Percentiles rank a stretch among this genome's conserved stretches.
phyloP scores from a whole-genome alignment of 805 yeast species.

The Blastobotrys muscicola region DNA sequence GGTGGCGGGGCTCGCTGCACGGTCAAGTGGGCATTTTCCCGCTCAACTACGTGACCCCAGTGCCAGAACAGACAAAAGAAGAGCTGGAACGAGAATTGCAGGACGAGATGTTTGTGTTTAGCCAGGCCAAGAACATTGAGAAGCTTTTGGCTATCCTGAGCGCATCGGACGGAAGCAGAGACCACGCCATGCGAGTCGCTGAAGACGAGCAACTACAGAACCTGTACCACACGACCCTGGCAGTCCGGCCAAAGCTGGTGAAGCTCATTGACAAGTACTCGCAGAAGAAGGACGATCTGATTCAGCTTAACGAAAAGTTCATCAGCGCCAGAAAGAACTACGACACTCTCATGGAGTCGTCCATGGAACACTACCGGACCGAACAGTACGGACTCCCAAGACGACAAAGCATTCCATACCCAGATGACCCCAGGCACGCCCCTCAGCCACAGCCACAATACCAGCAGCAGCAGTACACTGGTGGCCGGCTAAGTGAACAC shows the following conservation, averaged over 20 bases:
- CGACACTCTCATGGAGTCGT: slow-evolving; percentile 57
- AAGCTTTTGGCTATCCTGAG: slow-evolving; percentile 49
- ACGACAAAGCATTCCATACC: too few species aligned
- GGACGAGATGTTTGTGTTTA: slow-evolving; percentile 45
- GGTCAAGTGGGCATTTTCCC: slow-evolving; percentile 89
- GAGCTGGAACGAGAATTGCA: slow-evolving; percentile 45
- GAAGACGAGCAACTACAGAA: slow-evolving; percentile 61
- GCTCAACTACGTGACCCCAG: slow-evolving; percentile 76
- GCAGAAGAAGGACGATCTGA: slow-evolving; percentile 65
- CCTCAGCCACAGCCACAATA: slow-evolving; percentile 3
- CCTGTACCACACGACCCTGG: slow-evolving; percentile 61
- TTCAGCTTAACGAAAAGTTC: slow-evolving; percentile 60
- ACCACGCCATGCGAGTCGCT: slow-evolving; percentile 30
- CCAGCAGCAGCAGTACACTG: not conserved
- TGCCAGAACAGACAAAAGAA: slow-evolving; percentile 53
- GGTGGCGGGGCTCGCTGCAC: slow-evolving; percentile 87
- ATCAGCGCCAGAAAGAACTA: slow-evolving; percentile 59
- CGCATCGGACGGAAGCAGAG: slow-evolving; percentile 26
- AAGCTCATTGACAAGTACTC: slow-evolving; percentile 70
- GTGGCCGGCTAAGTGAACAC: not conserved
- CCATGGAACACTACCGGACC: slow-evolving; percentile 19
- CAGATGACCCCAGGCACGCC: not conserved
- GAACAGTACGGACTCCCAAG: not conserved
- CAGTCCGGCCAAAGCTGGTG: slow-evolving; percentile 66
- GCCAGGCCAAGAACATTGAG: slow-evolving; percentile 55